These are phyloP conservation scores for Suhomyces maxii DNA, from an alignment of 1,139 yeast species.

Conservation along the genomic window DNA sequence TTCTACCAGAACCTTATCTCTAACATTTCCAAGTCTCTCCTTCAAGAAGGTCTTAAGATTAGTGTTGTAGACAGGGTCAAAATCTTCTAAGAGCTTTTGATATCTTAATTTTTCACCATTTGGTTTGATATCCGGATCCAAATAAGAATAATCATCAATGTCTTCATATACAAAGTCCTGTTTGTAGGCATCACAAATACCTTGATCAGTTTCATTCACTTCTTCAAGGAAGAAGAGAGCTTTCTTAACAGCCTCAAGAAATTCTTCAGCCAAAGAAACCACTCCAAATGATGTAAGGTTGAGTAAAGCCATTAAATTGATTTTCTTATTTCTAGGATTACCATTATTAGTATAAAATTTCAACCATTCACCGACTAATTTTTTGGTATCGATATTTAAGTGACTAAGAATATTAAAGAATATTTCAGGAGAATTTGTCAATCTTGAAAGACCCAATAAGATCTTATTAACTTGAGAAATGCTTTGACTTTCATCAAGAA, in stretches of 20 bases:
- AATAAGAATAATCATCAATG: slow-evolving; percentile 47
- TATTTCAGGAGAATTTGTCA: slow-evolving; percentile 47
- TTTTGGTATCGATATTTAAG: slow-evolving; percentile 24
- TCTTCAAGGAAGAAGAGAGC: slow-evolving; percentile 72
- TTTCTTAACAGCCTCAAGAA: slow-evolving; percentile 48
- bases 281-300: slow-evolving; percentile 35
- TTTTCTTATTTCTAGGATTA: slow-evolving; percentile 67
- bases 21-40: slow-evolving; percentile 22
- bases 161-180: slow-evolving; percentile 56
- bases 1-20: slow-evolving; percentile 19
- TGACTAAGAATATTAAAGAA: slow-evolving; percentile 41
- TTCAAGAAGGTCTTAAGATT: slow-evolving; percentile 34
- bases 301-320: slow-evolving; percentile 60
- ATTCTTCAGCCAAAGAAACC: slow-evolving; percentile 25
- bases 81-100: slow-evolving; percentile 41
- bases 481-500: slow-evolving; percentile 50
- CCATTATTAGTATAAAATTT: slow-evolving; percentile 51
- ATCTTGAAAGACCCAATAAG: slow-evolving; percentile 53
- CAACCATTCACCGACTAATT: slow-evolving; percentile 36
- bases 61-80: slow-evolving; percentile 63
- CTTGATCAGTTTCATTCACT: slow-evolving; percentile 58
- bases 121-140: slow-evolving; percentile 47
- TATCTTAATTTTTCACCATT: slow-evolving; percentile 62
- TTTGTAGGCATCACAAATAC: slow-evolving; percentile 65
- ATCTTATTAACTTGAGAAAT: slow-evolving; percentile 52